Percentiles rank a stretch among this genome's conserved stretches.
These are phyloP conservation scores for Leishmania lainsoni DNA, from an alignment of 208 protist genomes.

Conservation along the genomic window DNA sequence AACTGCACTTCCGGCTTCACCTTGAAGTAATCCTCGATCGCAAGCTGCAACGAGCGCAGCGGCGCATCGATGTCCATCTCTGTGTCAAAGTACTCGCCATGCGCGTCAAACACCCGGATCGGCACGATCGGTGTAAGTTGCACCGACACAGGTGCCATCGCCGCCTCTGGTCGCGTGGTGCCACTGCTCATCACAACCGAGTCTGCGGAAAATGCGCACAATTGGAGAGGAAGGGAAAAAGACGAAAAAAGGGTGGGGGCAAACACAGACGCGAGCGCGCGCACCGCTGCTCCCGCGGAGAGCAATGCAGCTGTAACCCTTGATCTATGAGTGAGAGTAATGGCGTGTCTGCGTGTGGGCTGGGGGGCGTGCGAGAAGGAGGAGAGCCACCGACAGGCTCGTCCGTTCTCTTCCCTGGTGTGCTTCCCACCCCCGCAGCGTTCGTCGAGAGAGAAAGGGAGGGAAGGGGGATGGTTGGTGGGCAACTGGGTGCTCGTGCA, in stretches of 20 bases:
- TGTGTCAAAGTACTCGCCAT: conserved; percentile 86
- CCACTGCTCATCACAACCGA: conserved; percentile 5
- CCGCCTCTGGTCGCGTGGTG: neutral
- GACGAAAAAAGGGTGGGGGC: neutral
- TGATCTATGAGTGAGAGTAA: neutral
- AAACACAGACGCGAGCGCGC: neutral
- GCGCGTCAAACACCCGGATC: conserved; percentile 69
- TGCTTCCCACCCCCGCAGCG: neutral
- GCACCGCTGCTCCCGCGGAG: neutral
- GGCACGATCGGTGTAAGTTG: conserved; percentile 75
- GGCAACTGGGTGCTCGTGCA: neutral
- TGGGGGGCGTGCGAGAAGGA: neutral
- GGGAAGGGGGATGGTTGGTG: neutral
- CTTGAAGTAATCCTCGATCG: conserved; percentile 86
- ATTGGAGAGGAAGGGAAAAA: neutral
- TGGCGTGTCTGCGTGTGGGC: neutral
- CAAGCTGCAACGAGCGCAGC: conserved; percentile 66
- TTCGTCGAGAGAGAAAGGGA: neutral
- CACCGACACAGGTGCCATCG: conserved; percentile 39
- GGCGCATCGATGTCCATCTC: conserved; percentile 79
- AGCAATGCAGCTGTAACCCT: neutral
- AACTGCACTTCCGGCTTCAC: conserved; percentile 80
- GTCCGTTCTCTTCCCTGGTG: neutral
- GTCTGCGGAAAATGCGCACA: neutral
- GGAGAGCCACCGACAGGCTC: conserved; percentile 2